A percentile compares a stretch with the other conserved stretches of the same genome.
Evolutionary conservation across 306 rosid species (phyloP).

Genomic region (Abrus precatorius): DNA sequence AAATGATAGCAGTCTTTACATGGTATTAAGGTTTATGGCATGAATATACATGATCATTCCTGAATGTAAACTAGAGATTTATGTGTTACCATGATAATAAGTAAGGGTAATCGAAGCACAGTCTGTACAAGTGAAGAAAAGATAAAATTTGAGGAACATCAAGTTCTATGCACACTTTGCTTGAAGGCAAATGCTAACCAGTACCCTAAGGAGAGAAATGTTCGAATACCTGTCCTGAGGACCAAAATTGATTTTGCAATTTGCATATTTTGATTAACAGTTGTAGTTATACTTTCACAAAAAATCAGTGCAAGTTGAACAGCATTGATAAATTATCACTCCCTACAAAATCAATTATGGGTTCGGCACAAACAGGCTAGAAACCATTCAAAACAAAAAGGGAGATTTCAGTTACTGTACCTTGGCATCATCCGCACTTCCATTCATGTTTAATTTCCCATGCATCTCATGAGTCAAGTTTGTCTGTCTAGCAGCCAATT

Average conservation of each 20-base stretch:
- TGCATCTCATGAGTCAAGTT: conserved; percentile 47
- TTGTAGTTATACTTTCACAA: no score
- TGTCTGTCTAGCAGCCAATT: conserved; percentile 38
- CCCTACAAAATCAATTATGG: no score
- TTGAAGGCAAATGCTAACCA: no score
- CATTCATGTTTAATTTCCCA: conserved; percentile 56
- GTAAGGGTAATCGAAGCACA: neutral
- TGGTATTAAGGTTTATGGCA: neutral
- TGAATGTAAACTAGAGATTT: neutral
- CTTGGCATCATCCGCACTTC: conserved; percentile 63
- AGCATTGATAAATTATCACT: no score
- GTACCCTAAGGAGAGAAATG: neutral
- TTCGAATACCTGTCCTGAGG: neutral
- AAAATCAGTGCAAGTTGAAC: no score
- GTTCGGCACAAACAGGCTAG: no score
- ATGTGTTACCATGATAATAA: neutral
- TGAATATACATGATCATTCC: neutral
- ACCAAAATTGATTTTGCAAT: no score
- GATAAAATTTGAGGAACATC: conserved; percentile 2
- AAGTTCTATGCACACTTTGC: neutral
- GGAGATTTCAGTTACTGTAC: conserved; percentile 34
- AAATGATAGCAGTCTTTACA: conserved; percentile 28
- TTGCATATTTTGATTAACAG: no score
- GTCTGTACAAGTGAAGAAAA: neutral
- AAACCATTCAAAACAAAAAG: conserved; percentile 28